Conservation (phyloP, 169 alveolate species). For the Babesia microti region DNA sequence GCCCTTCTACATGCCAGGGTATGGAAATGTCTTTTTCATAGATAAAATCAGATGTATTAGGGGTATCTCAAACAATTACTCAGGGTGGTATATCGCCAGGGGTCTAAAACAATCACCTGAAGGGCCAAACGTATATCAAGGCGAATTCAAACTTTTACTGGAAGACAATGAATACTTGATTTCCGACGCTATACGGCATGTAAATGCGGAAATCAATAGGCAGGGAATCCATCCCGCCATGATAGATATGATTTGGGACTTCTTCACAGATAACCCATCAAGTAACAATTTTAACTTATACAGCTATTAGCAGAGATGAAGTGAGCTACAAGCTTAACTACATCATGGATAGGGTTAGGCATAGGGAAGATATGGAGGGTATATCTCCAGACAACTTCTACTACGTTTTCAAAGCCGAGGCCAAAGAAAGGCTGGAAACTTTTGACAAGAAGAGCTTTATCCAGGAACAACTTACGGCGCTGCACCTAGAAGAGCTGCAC, state of each 20-base stretch:
- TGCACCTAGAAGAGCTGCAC: conserved; percentile 4
- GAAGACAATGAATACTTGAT: conserved; percentile 48
- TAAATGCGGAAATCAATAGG: conserved; percentile 51
- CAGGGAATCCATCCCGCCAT: conserved; percentile 69
- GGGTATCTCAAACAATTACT: conserved; percentile 4
- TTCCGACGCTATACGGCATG: conserved; percentile 38
- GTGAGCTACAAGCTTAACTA: conserved; percentile 51
- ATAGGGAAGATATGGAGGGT: conserved; percentile 54
- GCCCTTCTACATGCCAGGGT: conserved; percentile 54
- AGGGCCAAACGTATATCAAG: conserved; percentile 14
- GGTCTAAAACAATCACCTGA: conserved; percentile 29
- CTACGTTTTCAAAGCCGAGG: conserved; percentile 37
- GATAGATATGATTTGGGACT: conserved; percentile 62
- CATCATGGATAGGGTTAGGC: conserved; percentile 41
- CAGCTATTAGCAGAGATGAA: conserved; percentile 32
- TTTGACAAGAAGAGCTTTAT: conserved; percentile 41
- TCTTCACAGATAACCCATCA: conserved; percentile 33
- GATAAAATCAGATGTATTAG: conserved; percentile 42
- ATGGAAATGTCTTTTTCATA: conserved; percentile 48
- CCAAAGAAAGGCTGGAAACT: conserved; percentile 15
- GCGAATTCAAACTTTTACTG: conserved; percentile 14
- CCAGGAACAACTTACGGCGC: conserved; percentile 15
- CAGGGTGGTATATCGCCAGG: conserved; percentile 31
- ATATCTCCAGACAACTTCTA: conserved; percentile 63
- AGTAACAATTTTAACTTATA: neutral